Conservation (phyloP, 2,329 filamentous ascomycete species). For the Raffaelea arxii region DNA sequence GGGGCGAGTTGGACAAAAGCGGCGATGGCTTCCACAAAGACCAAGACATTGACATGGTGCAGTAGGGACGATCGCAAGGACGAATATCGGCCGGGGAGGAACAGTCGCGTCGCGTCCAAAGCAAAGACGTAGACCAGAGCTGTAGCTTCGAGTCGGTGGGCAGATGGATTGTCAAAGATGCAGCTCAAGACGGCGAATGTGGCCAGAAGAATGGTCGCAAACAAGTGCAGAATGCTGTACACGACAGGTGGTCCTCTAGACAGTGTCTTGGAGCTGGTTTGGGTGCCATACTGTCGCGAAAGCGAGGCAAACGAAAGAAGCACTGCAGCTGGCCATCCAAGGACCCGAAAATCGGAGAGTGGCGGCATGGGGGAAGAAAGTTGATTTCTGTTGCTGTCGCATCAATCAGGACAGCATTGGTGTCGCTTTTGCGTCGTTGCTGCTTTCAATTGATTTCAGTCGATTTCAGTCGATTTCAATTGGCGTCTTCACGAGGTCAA, state of each 20-base stretch:
- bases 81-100: background rate
- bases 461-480: no score
- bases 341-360: no score
- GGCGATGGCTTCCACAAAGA: background rate
- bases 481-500: no score
- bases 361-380: no score
- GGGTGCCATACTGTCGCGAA: background rate
- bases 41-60: conserved; percentile 1
- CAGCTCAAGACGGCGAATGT: background rate
- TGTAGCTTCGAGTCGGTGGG: background rate
- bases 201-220: background rate
- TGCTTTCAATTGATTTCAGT: no score
- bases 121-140: background rate
- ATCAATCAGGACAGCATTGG: no score
- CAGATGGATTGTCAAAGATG: background rate
- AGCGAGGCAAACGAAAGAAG: background rate
- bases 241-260: background rate
- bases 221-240: background rate
- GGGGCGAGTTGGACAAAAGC: background rate
- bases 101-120: background rate
- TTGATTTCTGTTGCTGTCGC: no score
- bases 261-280: background rate
- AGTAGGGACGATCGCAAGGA: background rate
- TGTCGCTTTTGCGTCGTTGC: no score
- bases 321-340: background rate